These are phyloP conservation scores for Ziziphus jujuba DNA, from an alignment of 306 rosid genomes.

Conservation along the genomic window DNA sequence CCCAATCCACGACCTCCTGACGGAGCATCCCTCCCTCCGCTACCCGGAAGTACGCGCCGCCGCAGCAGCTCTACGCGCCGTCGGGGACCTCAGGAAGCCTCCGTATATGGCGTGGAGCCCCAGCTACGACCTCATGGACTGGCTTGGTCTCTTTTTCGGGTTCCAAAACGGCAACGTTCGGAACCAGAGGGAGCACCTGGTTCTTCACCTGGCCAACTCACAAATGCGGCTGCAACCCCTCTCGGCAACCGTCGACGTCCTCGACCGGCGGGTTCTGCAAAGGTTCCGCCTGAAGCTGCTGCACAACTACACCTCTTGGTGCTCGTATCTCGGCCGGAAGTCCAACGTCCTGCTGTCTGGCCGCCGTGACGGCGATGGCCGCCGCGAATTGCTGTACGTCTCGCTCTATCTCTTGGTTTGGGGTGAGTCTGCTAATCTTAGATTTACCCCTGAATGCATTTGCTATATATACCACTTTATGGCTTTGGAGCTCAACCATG, in stretches of 20 bases:
- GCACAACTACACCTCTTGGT: slow-evolving; percentile 69
- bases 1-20: slow-evolving; percentile 68
- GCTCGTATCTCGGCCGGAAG: slow-evolving; percentile 68
- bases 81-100: slow-evolving; percentile 72
- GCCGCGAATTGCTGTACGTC: slow-evolving; percentile 76
- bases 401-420: slow-evolving; percentile 66
- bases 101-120: slow-evolving; percentile 53
- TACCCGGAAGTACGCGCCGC: slow-evolving; percentile 87
- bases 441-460: slow-evolving; percentile 76
- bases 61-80: slow-evolving; percentile 67
- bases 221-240: slow-evolving; percentile 83
- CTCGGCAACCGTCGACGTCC: slow-evolving; percentile 43
- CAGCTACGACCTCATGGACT: slow-evolving; percentile 72
- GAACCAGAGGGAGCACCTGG: slow-evolving; percentile 93
- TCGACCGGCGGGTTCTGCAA: slow-evolving; percentile 50
- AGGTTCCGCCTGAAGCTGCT: slow-evolving; percentile 62
- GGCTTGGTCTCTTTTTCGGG: slow-evolving; percentile 72
- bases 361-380: slow-evolving; percentile 42
- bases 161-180: slow-evolving; percentile 80
- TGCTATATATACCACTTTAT: slow-evolving; percentile 73
- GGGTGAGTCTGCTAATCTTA: slow-evolving; percentile 90
- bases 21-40: slow-evolving; percentile 85
- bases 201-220: slow-evolving; percentile 84
- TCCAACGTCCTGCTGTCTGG: slow-evolving; percentile 35
- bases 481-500: slow-evolving; percentile 78